Evolutionary conservation across 2,329 filamentous ascomycete species (phyloP), one percentile per base, ranked within the genome.

Genomic region (Fusarium pilosicola): DNA sequence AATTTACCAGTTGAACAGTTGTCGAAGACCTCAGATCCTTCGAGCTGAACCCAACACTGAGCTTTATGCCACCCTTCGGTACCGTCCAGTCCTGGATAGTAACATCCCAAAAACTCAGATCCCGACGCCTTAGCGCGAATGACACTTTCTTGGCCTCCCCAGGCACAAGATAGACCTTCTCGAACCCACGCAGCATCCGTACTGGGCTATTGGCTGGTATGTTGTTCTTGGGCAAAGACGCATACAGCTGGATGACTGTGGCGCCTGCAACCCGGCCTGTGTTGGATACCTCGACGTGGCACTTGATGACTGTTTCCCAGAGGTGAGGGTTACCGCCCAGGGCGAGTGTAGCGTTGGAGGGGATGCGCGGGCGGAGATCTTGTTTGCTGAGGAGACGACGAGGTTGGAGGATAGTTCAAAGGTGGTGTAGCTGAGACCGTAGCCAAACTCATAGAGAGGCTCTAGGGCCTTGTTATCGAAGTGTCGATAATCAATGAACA

Each of bases 401-500:
- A 61, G 46, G 13, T 20, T 12, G 7, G 58, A 55, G 20, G 48
- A 42, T 7, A 61, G 14, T 1, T 11, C 48, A 18, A 93, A 94
- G 38, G 86, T 90, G 4, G 92, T 93, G 83, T 93, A 94, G n/a
- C 90, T 92, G 5, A 96, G 84, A 4, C 93, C 93, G 75, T 94
- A 90, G 13, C 93, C 93, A 79, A 96, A 96, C 52, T 92, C 88
- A 81, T 94, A 95, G 7, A 91, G 85, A 0, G 90, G 88, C 4
- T 85, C 83, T 10, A 90, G 86, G 34, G 88, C 85, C 11, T 87
- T 85, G 73, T 88, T 90, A 78, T 95, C 93, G 79, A 93, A 95
- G 83, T 90, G 93, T n/a, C 92, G 86, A 81, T 95, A 95, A 8
- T 93, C 93, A 57, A 62, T 62, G 2, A 61, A 26, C 0, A 52